A percentile compares a stretch with the other conserved stretches of the same genome.
Evolutionary conservation across 2,329 filamentous ascomycete genomes (phyloP).

Genomic region (Curvularia lunata): DNA sequence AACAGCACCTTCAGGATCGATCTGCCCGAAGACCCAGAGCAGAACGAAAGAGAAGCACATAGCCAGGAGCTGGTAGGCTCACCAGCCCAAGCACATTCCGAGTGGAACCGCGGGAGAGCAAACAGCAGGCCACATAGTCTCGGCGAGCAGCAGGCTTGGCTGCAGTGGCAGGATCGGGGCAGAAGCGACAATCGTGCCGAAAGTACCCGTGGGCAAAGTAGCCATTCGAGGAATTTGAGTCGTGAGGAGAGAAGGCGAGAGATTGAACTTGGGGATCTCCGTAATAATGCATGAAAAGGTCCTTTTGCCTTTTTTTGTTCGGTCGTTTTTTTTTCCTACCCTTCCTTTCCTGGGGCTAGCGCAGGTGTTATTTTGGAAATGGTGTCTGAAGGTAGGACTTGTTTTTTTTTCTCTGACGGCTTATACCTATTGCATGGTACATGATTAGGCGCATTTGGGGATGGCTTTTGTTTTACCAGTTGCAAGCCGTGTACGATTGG

Average conservation of each 20-base stretch:
- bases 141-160: conserved; percentile 39
- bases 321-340: not conserved
- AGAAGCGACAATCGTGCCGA: conserved; percentile 34
- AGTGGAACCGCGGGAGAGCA: conserved; percentile 33
- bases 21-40: conserved; percentile 44
- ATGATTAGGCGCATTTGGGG: not conserved
- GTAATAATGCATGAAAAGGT: conserved; percentile 8
- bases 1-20: conserved; percentile 54
- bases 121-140: conserved; percentile 38
- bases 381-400: not conserved
- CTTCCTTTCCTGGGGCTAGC: not conserved
- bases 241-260: conserved; percentile 50
- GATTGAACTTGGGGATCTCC: conserved; percentile 47
- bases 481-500: not conserved
- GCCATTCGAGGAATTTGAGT: conserved; percentile 44
- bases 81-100: conserved; percentile 28
- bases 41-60: conserved; percentile 30
- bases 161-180: conserved; percentile 41
- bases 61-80: conserved; percentile 44
- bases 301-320: not conserved
- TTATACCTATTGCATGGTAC: not conserved
- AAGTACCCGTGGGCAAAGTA: conserved; percentile 34
- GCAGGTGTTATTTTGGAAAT: not conserved
- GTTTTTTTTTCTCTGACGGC: not conserved
- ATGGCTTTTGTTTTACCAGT: not conserved